A percentile compares a stretch with the other conserved stretches of the same genome.
Evolutionary conservation across 2,329 filamentous ascomycete species (phyloP).

Genomic region (Aspergillus costaricaensis): DNA sequence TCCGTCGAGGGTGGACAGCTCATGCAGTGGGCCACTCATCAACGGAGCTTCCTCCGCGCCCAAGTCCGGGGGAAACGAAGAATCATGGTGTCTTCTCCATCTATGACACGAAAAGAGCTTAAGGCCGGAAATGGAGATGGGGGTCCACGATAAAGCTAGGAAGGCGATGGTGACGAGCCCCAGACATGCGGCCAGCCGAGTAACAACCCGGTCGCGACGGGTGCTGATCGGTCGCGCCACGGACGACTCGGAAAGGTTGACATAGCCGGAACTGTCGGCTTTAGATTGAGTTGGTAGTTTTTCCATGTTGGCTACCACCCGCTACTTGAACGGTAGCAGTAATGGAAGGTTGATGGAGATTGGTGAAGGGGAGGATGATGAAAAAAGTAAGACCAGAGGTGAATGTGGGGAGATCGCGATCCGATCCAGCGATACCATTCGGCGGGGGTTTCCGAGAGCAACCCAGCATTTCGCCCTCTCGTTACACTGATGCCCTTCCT

Average conservation of each 20-base stretch:
- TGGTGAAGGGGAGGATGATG: not conserved
- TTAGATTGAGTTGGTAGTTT: slow-evolving; percentile 9
- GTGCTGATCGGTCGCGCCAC: not conserved
- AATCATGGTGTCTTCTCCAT: not conserved
- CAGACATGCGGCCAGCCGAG: slow-evolving; percentile 12
- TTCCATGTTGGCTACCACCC: slow-evolving; percentile 14
- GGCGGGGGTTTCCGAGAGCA: slow-evolving; percentile 1
- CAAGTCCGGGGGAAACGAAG: not conserved
- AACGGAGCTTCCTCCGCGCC: slow-evolving; percentile 5
- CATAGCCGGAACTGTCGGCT: slow-evolving; percentile 1
- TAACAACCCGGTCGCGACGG: slow-evolving; percentile 16
- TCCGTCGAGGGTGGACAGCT: not conserved
- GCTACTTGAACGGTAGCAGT: not conserved
- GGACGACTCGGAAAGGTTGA: slow-evolving; percentile 8
- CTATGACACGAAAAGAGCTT: slow-evolving; percentile 13
- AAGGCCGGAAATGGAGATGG: slow-evolving; percentile 7
- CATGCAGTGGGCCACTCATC: not conserved
- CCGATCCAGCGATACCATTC: not conserved
- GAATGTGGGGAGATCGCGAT: slow-evolving; percentile 3
- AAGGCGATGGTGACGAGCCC: slow-evolving; percentile 13
- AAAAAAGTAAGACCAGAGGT: not conserved
- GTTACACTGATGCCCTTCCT: not conserved
- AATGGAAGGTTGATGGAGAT: not conserved
- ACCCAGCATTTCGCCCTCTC: not conserved
- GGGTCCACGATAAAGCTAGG: slow-evolving; percentile 14